These are phyloP conservation scores for Cladosporium austrohemisphaericum DNA, from an alignment of 2,329 filamentous ascomycete species.

Conservation along the genomic window DNA sequence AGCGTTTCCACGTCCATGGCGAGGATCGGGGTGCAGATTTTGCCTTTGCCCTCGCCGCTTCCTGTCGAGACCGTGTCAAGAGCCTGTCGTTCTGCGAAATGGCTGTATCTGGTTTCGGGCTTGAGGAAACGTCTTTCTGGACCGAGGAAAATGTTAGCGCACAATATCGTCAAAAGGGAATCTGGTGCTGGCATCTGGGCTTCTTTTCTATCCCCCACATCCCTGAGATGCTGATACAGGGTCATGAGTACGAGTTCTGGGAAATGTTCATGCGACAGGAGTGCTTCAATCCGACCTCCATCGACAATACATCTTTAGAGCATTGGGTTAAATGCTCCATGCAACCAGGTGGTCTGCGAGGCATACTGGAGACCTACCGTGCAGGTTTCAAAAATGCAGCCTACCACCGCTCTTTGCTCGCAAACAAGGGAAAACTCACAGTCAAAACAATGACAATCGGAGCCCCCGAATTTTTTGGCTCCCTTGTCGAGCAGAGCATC, in stretches of 20 bases:
- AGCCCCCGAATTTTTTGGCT: conserved; percentile 35
- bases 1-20: conserved; percentile 34
- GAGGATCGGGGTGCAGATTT: conserved; percentile 36
- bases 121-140: conserved; percentile 32
- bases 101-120: conserved; percentile 29
- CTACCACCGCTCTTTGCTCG: conserved; percentile 27
- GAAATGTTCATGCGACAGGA: conserved; percentile 39
- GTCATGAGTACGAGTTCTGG: conserved; percentile 39
- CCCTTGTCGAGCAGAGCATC: conserved; percentile 30
- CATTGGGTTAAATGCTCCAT: conserved; percentile 33
- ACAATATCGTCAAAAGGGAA: conserved; percentile 30
- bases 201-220: conserved; percentile 37
- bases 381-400: conserved; percentile 32
- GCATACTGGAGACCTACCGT: conserved; percentile 35
- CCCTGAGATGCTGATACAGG: conserved; percentile 38
- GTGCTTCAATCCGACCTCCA: conserved; percentile 36
- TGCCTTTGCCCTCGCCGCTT: conserved; percentile 33
- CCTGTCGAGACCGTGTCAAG: conserved; percentile 31
- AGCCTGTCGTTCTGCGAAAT: conserved; percentile 33
- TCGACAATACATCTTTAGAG: conserved; percentile 31
- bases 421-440: conserved; percentile 24
- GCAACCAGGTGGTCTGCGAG: conserved; percentile 31
- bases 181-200: conserved; percentile 35
- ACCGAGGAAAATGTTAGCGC: conserved; percentile 30
- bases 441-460: conserved; percentile 34